Evolutionary conservation across 306 rosid genomes (phyloP).

Genomic region (Crataegus laevigata): DNA sequence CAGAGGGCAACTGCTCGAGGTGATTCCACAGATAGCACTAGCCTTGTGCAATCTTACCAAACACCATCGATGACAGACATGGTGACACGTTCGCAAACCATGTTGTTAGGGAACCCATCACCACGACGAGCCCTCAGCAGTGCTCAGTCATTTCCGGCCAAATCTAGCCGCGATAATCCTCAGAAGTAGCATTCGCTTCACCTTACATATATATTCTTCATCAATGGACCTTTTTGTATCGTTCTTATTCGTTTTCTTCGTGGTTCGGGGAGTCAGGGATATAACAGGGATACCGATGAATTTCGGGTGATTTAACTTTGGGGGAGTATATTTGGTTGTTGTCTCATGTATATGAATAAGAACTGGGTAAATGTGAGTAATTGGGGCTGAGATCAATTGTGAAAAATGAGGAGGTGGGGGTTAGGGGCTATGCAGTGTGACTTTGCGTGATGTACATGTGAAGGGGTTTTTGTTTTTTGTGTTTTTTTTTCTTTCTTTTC

Average conservation of each 20-base stretch:
- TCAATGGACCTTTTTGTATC: slow-evolving; percentile 20
- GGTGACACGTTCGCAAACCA: slow-evolving; percentile 73
- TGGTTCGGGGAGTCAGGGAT: slow-evolving; percentile 24
- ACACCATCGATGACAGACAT: slow-evolving; percentile 84
- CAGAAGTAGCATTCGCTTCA: slow-evolving; percentile 16
- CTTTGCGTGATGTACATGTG: slow-evolving; percentile 35
- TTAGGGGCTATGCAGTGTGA: slow-evolving; percentile 7
- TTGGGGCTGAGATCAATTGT: slow-evolving; percentile 28
- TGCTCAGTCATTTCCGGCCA: slow-evolving; percentile 37
- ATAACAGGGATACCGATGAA: slow-evolving; percentile 28
- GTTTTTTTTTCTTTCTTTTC: slow-evolving; percentile 4
- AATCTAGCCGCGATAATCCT: slow-evolving; percentile 20
- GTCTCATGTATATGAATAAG: slow-evolving; percentile 49
- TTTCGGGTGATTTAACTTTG: slow-evolving; percentile 19
- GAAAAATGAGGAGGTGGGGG: slow-evolving; percentile 17
- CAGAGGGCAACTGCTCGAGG: slow-evolving; percentile 95
- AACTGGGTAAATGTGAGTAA: slow-evolving; percentile 8
- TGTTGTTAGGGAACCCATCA: slow-evolving; percentile 37
- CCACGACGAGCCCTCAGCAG: slow-evolving; percentile 30
- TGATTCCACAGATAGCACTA: slow-evolving; percentile 69
- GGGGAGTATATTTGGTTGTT: slow-evolving; percentile 39
- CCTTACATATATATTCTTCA: slow-evolving; percentile 13
- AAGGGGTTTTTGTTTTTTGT: not conserved
- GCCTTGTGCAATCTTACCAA: slow-evolving; percentile 62
- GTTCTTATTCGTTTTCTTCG: not conserved